Percentiles rank a stretch among this genome's conserved stretches.
phyloP scores from a whole-genome alignment of 164 flowering plant genomes.

The Piper betle region DNA sequence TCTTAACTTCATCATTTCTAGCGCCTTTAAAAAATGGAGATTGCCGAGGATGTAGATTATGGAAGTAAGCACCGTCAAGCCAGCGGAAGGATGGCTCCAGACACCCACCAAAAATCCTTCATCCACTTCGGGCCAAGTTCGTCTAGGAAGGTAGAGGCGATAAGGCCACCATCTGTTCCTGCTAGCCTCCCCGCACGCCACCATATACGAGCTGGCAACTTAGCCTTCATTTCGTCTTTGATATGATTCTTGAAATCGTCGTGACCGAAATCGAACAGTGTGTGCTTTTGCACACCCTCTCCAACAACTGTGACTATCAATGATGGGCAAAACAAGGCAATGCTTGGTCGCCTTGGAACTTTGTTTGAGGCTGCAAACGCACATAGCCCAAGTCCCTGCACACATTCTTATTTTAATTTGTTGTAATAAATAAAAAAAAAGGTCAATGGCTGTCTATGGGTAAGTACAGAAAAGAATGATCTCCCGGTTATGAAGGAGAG shows the following conservation, averaged over 20 bases:
- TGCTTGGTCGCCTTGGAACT: background rate
- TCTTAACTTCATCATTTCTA: constrained; percentile 1
- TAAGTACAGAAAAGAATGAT: background rate
- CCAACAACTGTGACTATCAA: constrained; percentile 13
- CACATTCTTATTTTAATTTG: background rate
- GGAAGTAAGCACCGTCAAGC: constrained; percentile 1
- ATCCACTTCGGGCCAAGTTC: background rate
- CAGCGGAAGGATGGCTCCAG: constrained; percentile 3
- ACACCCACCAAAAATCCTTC: constrained; percentile 2
- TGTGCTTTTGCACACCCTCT: constrained; percentile 9
- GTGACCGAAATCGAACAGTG: constrained; percentile 6
- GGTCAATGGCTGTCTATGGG: background rate
- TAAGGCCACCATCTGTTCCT: constrained; percentile 8
- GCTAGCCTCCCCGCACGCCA: constrained; percentile 9
- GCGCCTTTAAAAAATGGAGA: background rate
- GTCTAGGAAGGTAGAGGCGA: background rate
- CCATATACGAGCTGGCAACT: constrained; percentile 5
- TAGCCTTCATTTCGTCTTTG: background rate
- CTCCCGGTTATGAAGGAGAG: background rate
- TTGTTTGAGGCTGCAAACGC: background rate
- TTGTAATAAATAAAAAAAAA: background rate
- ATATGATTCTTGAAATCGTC: constrained; percentile 7
- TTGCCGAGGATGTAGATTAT: constrained; percentile 3
- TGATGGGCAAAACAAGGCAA: constrained; percentile 1
- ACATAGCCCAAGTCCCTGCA: constrained; percentile 4